A percentile compares a stretch with the other conserved stretches of the same genome.
phyloP scores from a whole-genome alignment of 805 yeast genomes.

The Zygosaccharomyces rouxii region DNA sequence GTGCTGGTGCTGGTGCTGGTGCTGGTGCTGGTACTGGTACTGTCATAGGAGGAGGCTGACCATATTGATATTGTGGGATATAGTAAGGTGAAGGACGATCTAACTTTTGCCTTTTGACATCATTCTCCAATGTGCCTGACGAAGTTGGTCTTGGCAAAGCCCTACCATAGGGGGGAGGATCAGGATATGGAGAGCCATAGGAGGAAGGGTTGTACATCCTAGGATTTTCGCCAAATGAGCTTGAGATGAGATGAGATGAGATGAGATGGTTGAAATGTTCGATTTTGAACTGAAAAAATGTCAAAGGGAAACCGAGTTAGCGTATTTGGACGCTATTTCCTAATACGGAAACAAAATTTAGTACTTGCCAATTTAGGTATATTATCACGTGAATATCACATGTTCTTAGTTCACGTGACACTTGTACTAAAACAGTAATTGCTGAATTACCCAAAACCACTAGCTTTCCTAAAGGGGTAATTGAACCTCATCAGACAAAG shows the following conservation, averaged over 20 bases:
- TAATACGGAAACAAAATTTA: neutral
- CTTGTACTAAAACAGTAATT: neutral
- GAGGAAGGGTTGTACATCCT: constrained; percentile 7
- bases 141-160: constrained; percentile 27
- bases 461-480: neutral
- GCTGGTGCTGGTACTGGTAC: constrained; percentile 6
- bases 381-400: neutral
- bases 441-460: neutral
- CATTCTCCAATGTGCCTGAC: constrained; percentile 22
- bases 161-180: constrained; percentile 5
- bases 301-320: neutral
- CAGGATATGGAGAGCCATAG: constrained; percentile 8
- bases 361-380: neutral
- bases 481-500: neutral
- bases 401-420: neutral
- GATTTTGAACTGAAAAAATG: neutral
- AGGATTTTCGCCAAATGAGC: neutral
- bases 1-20: constrained; percentile 2
- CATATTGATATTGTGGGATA: neutral
- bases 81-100: constrained; percentile 4
- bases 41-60: neutral
- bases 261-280: constrained; percentile 4
- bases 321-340: neutral
- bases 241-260: constrained; percentile 6
- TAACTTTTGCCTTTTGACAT: constrained; percentile 9